These are phyloP conservation scores for Wallacemonas rigidus DNA, from an alignment of 208 protist genomes.

Conservation along the genomic window DNA sequence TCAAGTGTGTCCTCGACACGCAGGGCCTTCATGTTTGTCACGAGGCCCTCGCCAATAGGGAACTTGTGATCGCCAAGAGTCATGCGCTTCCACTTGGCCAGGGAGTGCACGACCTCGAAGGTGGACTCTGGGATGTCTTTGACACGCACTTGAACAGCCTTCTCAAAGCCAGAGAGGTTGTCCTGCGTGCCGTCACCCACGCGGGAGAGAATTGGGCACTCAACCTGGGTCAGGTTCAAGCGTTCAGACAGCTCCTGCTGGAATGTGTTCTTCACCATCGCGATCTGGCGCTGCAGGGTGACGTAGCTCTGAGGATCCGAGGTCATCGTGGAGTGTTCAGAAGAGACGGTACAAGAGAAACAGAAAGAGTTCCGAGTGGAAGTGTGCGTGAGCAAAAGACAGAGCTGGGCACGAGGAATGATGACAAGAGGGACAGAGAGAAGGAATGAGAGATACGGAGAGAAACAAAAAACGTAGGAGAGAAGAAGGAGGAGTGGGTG, in stretches of 20 bases:
- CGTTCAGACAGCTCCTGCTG: constrained; percentile 58
- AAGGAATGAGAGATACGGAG: background rate
- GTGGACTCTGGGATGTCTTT: constrained; percentile 75
- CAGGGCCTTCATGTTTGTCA: constrained; percentile 88
- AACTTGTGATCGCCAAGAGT: constrained; percentile 81
- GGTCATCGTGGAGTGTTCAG: constrained; percentile 13
- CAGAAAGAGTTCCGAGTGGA: too few relatives aligned
- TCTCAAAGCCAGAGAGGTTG: constrained; percentile 88
- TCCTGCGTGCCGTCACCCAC: constrained; percentile 89
- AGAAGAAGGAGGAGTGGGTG: background rate
- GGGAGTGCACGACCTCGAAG: constrained; percentile 91
- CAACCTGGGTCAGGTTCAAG: constrained; percentile 76
- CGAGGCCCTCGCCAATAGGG: constrained; percentile 70
- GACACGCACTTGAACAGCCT: constrained; percentile 80
- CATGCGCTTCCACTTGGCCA: constrained; percentile 94
- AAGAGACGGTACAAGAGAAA: too few relatives aligned
- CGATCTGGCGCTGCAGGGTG: constrained; percentile 72
- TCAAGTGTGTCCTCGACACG: constrained; percentile 89
- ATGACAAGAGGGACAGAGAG: background rate
- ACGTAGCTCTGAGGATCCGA: constrained; percentile 51
- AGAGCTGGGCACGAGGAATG: too few relatives aligned
- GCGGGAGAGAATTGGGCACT: constrained; percentile 82
- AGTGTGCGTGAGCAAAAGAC: too few relatives aligned
- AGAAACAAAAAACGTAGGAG: background rate
- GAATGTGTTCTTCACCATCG: constrained; percentile 71